phyloP scores from a whole-genome alignment of 345 rosid genomes.

The Firmiana major region DNA sequence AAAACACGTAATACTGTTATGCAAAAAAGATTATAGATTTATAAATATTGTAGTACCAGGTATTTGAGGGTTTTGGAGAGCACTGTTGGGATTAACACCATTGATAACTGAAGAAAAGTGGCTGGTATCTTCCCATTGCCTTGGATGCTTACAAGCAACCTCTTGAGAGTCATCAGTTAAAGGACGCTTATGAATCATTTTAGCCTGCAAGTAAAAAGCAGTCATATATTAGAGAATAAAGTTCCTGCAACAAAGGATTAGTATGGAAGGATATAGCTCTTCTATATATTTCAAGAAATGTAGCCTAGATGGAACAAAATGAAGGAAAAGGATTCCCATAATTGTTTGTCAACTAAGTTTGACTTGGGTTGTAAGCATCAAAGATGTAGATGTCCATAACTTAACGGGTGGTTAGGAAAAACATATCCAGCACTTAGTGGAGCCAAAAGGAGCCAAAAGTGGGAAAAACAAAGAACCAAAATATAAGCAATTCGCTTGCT shows the following conservation, averaged over 20 bases:
- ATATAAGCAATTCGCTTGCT: neutral
- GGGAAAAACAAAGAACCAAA: neutral
- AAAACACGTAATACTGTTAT: neutral
- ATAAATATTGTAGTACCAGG: constrained; percentile 35
- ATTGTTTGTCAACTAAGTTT: neutral
- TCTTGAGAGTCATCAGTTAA: constrained; percentile 37
- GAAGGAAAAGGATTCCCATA: neutral
- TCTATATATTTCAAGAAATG: neutral
- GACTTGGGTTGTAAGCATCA: neutral
- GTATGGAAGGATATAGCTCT: neutral
- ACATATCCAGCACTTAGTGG: neutral
- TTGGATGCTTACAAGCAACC: constrained; percentile 40
- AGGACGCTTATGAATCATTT: constrained; percentile 57
- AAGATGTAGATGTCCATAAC: neutral
- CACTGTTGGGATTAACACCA: constrained; percentile 15
- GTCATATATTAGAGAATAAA: neutral
- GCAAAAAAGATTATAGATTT: neutral
- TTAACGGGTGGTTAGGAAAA: neutral
- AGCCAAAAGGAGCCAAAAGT: too few relatives aligned
- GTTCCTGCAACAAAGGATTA: neutral
- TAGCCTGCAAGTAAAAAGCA: constrained; percentile 20
- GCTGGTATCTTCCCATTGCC: constrained; percentile 30
- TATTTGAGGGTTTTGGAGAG: constrained; percentile 3
- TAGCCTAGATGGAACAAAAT: neutral
- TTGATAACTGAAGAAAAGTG: constrained; percentile 21